Base-by-base conservation (phyloP, 495 filamentous ascomycete genomes). In the Penicillium salamii region DNA sequence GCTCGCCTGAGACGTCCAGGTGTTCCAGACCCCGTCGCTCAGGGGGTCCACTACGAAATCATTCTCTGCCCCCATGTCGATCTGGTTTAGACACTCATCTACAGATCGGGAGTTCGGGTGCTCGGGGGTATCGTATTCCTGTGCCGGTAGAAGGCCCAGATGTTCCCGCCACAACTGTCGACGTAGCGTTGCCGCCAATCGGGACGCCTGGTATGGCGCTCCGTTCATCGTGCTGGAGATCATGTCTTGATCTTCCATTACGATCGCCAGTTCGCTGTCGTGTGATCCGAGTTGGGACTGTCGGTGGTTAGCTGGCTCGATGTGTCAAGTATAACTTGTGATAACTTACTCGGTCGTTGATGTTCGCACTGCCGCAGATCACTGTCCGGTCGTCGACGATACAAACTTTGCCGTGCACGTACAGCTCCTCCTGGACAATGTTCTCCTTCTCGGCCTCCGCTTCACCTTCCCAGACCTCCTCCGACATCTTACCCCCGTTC, bases 391-490 rank as follows among this genome's bases (percentile, higher is more conserved):
- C 90, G 59, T 96, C 91, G 12, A 84, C 88, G 53, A 95, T 95
- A 50, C 89, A 77, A 26, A 93, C 76, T 68, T 97, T 97, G 32
- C 82, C 87, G 61, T 98, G 92, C 31, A 96, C 81, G 55, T 97
- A 98, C 1, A 97, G 78, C 72, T 98, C 90, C 63, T 98, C 92
- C 59, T 96, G 91, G 39, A 96, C 82, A 70, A 95, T 89, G 55
- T 93, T 90, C 19, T 86, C 80, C 53, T 87, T 83, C 59, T 97
- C 92, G 12, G 78, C 77, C 49, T 91, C 78, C 0, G 81, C 71
- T 7, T 85, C 76, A 2, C 85, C 86, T 6, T 89, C 68, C 87
- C 88, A 96, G 4, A 62, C 37, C 58, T 91, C 88, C 8, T 90
- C 81, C 1, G 77, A 79, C 11, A 92, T 70, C 34, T 78, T 80